These are phyloP conservation scores for Stephanodiscus triporus DNA, from an alignment of 108 stramenopile genomes.

Conservation along the genomic window DNA sequence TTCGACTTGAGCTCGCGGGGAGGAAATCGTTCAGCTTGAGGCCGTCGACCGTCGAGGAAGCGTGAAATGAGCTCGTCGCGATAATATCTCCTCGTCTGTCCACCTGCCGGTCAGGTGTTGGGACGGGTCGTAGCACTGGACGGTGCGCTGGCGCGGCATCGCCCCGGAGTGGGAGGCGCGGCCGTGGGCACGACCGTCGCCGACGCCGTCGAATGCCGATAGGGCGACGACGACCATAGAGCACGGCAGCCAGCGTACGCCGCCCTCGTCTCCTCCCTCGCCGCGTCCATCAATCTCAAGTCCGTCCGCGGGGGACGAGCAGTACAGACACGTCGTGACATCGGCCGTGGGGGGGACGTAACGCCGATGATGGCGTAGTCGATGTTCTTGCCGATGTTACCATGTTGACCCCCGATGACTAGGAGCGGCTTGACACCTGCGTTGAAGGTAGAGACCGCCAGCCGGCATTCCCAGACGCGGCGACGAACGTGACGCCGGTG, in stretches of 20 bases:
- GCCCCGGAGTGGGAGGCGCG: not conserved
- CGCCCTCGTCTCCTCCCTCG: not conserved
- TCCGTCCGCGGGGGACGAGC: slow-evolving; percentile 11
- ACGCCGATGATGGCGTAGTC: too few species aligned
- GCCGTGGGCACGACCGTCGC: not conserved
- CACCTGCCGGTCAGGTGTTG: slow-evolving; percentile 78
- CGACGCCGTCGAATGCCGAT: too few species aligned
- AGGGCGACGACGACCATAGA: too few species aligned
- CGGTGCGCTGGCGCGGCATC: slow-evolving; percentile 50
- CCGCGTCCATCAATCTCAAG: slow-evolving; percentile 27
- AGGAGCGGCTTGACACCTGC: slow-evolving; percentile 64
- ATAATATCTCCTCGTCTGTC: slow-evolving; percentile 79
- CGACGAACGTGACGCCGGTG: slow-evolving; percentile 41
- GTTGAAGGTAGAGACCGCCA: slow-evolving; percentile 43
- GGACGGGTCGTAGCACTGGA: slow-evolving; percentile 42
- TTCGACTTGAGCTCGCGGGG: slow-evolving; percentile 81
- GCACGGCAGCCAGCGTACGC: not conserved
- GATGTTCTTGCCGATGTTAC: too few species aligned
- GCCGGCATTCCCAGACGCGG: slow-evolving; percentile 37
- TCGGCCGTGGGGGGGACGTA: too few species aligned
- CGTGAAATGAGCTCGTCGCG: slow-evolving; percentile 76
- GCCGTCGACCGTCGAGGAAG: slow-evolving; percentile 74
- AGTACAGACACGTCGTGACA: slow-evolving; percentile 16
- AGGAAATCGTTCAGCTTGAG: slow-evolving; percentile 89
- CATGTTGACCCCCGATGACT: slow-evolving; percentile 66